Evolutionary conservation across 78 protist species (phyloP), one percentile per base, ranked within the genome.

Genomic region (Acrasis kona): DNA sequence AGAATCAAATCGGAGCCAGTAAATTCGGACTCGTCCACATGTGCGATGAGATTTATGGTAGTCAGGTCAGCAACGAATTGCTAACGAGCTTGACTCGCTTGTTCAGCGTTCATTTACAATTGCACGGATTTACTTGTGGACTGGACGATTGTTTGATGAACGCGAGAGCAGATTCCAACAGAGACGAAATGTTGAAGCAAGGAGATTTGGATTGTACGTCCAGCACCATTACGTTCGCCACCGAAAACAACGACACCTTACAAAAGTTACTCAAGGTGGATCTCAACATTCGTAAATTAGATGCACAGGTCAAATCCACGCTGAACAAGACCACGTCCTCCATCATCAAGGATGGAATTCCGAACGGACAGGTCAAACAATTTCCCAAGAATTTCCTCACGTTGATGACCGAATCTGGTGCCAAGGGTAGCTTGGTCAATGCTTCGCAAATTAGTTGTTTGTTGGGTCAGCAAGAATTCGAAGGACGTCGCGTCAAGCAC

Each of bases 361-460:
- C 82, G n/a, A 3, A n/a, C 30, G 73, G 80, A 1, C 5, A 65
- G 82, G 35, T 10, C 79, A 67, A 77, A 41, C 76, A 87, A 2
- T 97, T 97, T 86, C 99, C 99, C 5, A 35, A 61, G n/a, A 98
- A 98, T 84, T 70, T 78, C 71, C 74, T 98, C 69, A 70, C 93
- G 7, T 28, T 74, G 57, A 98, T 97, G 99, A 88, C 91, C 10
- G n/a, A 27, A 12, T 76, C 99, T 2, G 99, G 99, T 39, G 99
- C 99, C 41, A 96, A 96, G 83, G 99, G 99, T 38, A 73, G 90
- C 1, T 57, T 28, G 10, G 99, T 97, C 65, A 98, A 98, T 83
- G 50, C 80, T 41, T 85, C 96, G 10, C 99, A 97, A 83, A 96
- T 98, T 66, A 88, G 97, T 0, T 84, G 96, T 74, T 69, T 93